A percentile compares a stretch with the other conserved stretches of the same genome.
phyloP scores from a whole-genome alignment of 345 rosid species.

The Arabis hirsuta region DNA sequence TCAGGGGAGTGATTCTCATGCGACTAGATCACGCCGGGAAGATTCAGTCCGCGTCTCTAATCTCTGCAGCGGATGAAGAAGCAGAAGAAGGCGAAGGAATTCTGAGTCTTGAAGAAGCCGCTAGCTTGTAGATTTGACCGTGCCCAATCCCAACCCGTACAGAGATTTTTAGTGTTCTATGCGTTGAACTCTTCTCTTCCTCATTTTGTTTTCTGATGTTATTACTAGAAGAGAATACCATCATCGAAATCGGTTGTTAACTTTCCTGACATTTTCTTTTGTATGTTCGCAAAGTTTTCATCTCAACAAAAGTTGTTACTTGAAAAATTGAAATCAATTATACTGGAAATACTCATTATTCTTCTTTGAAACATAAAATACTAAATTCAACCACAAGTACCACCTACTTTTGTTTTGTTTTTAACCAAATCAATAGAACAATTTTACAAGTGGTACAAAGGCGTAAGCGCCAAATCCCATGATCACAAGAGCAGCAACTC shows the following conservation, averaged over 20 bases:
- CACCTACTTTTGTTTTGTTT: slow-evolving; percentile 1
- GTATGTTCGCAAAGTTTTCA: background rate
- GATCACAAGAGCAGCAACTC: slow-evolving; percentile 45
- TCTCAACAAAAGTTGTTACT: background rate
- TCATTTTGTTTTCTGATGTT: slow-evolving; percentile 18
- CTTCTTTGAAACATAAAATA: background rate
- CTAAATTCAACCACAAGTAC: background rate
- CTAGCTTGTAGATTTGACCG: slow-evolving; percentile 34
- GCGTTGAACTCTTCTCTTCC: slow-evolving; percentile 23
- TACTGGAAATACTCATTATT: background rate
- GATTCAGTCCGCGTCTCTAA: slow-evolving; percentile 89
- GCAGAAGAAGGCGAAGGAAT: slow-evolving; percentile 42
- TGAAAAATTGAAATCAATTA: slow-evolving; percentile 23
- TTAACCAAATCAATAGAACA: slow-evolving; percentile 24
- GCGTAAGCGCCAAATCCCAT: slow-evolving; percentile 46
- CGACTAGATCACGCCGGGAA: slow-evolving; percentile 86
- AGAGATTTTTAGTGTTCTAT: slow-evolving; percentile 21
- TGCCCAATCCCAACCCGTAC: slow-evolving; percentile 19
- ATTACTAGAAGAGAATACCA: slow-evolving; percentile 30
- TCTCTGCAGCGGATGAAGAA: slow-evolving; percentile 60
- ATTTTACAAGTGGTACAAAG: slow-evolving; percentile 38
- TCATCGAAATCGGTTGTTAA: slow-evolving; percentile 13
- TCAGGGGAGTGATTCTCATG: slow-evolving; percentile 95
- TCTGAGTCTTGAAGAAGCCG: slow-evolving; percentile 35
- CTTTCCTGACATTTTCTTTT: background rate